Base-by-base conservation (phyloP, 2,329 filamentous ascomycete species). In the Hypomyces perniciosus region DNA sequence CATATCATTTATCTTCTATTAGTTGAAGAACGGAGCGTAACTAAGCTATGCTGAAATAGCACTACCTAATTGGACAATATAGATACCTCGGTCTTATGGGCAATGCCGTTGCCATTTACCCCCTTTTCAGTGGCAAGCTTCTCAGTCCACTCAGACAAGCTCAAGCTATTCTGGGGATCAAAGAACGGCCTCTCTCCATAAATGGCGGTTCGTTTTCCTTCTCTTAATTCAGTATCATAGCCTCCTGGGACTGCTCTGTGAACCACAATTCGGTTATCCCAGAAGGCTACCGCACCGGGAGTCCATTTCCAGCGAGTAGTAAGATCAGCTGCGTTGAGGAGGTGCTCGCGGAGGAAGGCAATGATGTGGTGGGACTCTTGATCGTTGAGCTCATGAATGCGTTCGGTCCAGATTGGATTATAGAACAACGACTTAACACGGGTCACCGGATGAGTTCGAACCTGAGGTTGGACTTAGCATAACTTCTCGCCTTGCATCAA, bases 301-400 rank as follows among this genome's bases (percentile, higher is more conserved):
- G 51, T 53, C 51, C 51, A 53, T n/a, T 53, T 53, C 51, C 51
- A 53, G 42, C 51, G 47, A 3, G 27, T 47, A 6, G 51, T 53
- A 13, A 53, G n/a, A 13, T 53, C 51, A 26, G 50, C 51, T 27
- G 51, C 46, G 33, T 41, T 50, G 41, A 49, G 40, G 30, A 53
- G 51, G 31, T 53, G 51, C 37, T 53, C 51, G 9, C 51, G 51
- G 9, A 53, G 51, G 8, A 53, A 51, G 13, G 51, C 51, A 28
- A 53, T 47, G n/a, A 53, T 45, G 39, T 53, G 37, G 7, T 53
- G 47, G 13, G 51, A 53, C 29, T 53, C 51, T 31, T 50, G 34
- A 35, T 20, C 51, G 31, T 53, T 53, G 31, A 53, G 47, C 37
- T 50, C 51, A 12, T 53, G 40, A 28, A 53, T 53, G 31, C 51